Conservation (phyloP, 164 flowering plant genomes). For the Vitis labrusca region DNA sequence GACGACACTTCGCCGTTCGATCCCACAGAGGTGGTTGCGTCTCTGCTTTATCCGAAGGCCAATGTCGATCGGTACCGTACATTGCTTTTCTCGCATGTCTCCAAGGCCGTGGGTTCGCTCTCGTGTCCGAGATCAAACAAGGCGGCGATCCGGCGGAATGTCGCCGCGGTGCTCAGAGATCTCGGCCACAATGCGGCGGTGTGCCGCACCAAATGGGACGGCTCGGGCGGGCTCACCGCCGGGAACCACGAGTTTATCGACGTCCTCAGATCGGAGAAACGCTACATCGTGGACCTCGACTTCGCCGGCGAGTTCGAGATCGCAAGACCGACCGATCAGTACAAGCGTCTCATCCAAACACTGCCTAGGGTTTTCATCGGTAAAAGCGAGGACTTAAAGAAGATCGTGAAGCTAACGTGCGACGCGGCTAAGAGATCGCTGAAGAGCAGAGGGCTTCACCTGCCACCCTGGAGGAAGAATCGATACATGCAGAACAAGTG, state of each 20-base stretch:
- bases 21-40: too few species aligned
- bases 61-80: slow-evolving; percentile 32
- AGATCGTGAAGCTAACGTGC: slow-evolving; percentile 41
- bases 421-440: slow-evolving; percentile 64
- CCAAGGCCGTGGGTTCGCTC: slow-evolving; percentile 32
- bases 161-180: slow-evolving; percentile 54
- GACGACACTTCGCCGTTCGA: too few species aligned
- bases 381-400: slow-evolving; percentile 57
- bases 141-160: slow-evolving; percentile 35
- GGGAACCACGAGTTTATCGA: slow-evolving; percentile 76
- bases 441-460: slow-evolving; percentile 43
- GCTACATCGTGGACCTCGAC: slow-evolving; percentile 64
- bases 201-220: slow-evolving; percentile 80
- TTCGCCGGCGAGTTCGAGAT: slow-evolving; percentile 66
- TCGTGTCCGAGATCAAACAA: slow-evolving; percentile 21
- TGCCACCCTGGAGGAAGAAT: slow-evolving; percentile 88
- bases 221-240: slow-evolving; percentile 41
- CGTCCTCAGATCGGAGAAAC: slow-evolving; percentile 11
- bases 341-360: slow-evolving; percentile 21
- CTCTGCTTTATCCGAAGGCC: slow-evolving; percentile 6
- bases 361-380: slow-evolving; percentile 69
- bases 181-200: slow-evolving; percentile 76
- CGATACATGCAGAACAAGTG: slow-evolving; percentile 76
- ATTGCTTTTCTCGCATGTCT: slow-evolving; percentile 35
- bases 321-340: slow-evolving; percentile 63